Evolutionary conservation across 148 eudicot species (phyloP).

Genomic region (Selenicereus undatus): DNA sequence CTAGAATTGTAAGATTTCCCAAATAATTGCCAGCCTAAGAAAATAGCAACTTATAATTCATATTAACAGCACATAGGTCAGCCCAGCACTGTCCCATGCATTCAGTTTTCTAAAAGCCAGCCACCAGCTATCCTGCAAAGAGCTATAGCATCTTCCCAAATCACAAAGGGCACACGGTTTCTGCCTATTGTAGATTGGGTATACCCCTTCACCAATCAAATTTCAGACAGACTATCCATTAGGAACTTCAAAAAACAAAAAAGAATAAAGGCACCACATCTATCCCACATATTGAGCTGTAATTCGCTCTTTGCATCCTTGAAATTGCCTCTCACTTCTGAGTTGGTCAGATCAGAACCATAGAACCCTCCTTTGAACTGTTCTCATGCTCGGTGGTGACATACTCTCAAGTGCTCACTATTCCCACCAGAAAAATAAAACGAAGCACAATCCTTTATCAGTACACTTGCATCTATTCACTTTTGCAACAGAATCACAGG

Average conservation of each 20-base stretch:
- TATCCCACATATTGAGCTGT: neutral
- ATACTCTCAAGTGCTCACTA: neutral
- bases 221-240: neutral
- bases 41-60: neutral
- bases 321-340: neutral
- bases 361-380: neutral
- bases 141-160: neutral
- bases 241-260: too few species aligned
- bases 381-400: neutral
- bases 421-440: neutral
- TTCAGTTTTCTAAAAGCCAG: neutral
- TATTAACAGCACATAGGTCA: neutral
- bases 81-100: neutral
- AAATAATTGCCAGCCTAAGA: neutral
- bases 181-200: neutral
- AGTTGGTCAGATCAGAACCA: neutral
- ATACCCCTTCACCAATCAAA: neutral
- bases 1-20: neutral
- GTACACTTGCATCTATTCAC: neutral
- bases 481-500: neutral
- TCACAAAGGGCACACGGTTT: neutral
- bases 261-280: too few species aligned
- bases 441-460: neutral
- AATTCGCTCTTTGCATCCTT: neutral
- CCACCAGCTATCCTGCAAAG: neutral